These are phyloP conservation scores for Yarrowia hollandica DNA, from an alignment of 805 yeast species.

Conservation along the genomic window DNA sequence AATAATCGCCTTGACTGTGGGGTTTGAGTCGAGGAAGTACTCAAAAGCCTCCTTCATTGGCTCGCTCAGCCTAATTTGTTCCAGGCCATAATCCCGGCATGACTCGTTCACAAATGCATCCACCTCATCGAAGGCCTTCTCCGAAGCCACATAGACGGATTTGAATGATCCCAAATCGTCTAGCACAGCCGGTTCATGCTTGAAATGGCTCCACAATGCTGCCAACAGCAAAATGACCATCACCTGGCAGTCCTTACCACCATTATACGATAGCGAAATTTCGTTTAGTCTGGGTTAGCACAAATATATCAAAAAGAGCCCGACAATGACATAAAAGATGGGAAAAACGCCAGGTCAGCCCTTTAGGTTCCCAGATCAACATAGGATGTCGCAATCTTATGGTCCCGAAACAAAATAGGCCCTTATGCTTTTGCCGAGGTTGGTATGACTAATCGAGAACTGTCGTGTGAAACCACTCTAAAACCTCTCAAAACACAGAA, in stretches of 20 bases:
- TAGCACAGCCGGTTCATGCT: constrained; percentile 32
- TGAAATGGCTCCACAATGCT: constrained; percentile 43
- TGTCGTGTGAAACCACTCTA: too few species aligned
- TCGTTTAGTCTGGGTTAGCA: constrained; percentile 32
- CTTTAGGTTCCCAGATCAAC: too few species aligned
- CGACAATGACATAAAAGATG: too few species aligned
- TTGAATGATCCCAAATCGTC: constrained; percentile 43
- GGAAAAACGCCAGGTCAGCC: too few species aligned
- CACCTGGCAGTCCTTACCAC: constrained; percentile 95
- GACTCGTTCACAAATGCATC: constrained; percentile 63
- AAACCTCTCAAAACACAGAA: too few species aligned
- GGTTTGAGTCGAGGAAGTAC: constrained; percentile 54
- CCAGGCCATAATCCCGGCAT: constrained; percentile 54
- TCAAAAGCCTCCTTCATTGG: constrained; percentile 69
- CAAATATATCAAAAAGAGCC: too few species aligned
- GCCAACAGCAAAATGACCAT: constrained; percentile 76
- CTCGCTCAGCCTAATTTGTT: constrained; percentile 44
- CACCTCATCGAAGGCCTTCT: constrained; percentile 69
- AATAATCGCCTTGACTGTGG: constrained; percentile 65
- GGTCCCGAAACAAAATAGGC: too few species aligned
- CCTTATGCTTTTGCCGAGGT: too few species aligned
- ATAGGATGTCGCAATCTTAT: too few species aligned
- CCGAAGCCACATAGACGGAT: constrained; percentile 75
- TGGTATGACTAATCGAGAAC: too few species aligned
- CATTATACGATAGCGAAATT: constrained; percentile 80